Evolutionary conservation across 257 asterid species (phyloP).

Genomic region (Petunia secreta): DNA sequence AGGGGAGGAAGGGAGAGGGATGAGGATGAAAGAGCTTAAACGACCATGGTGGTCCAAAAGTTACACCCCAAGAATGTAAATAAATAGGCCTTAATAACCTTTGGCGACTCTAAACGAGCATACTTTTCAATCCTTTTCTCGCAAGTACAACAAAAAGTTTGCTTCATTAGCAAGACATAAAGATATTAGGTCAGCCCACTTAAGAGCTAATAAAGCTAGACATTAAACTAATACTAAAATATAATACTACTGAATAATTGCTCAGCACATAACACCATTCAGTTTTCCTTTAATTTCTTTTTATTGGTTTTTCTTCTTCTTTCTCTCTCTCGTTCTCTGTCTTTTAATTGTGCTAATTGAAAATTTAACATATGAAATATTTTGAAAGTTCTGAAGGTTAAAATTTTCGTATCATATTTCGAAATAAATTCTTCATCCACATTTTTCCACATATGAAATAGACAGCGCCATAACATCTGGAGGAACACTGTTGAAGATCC

Average conservation of each 20-base stretch:
- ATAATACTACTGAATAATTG: slow-evolving; percentile 24
- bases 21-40: slow-evolving; percentile 9
- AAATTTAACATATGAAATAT: not conserved
- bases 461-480: too few relatives aligned
- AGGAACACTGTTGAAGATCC: too few relatives aligned
- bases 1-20: not conserved
- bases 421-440: too few relatives aligned
- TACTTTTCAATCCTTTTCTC: slow-evolving; percentile 35
- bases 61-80: slow-evolving; percentile 32
- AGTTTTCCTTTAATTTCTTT: not conserved
- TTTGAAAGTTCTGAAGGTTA: too few relatives aligned
- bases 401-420: too few relatives aligned
- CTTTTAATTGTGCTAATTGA: not conserved
- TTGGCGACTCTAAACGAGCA: slow-evolving; percentile 54
- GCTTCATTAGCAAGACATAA: slow-evolving; percentile 42
- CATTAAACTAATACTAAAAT: slow-evolving; percentile 36
- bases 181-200: slow-evolving; percentile 66
- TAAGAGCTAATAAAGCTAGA: slow-evolving; percentile 39
- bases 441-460: too few relatives aligned
- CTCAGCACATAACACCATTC: not conserved
- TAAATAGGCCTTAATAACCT: slow-evolving; percentile 41
- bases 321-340: not conserved
- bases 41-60: slow-evolving; percentile 19
- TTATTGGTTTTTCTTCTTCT: not conserved
- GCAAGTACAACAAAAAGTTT: slow-evolving; percentile 40